Percentiles rank a stretch among this genome's conserved stretches.
Evolutionary conservation across 78 protist species (phyloP).

Genomic region (Dictyostelium intermedium): DNA sequence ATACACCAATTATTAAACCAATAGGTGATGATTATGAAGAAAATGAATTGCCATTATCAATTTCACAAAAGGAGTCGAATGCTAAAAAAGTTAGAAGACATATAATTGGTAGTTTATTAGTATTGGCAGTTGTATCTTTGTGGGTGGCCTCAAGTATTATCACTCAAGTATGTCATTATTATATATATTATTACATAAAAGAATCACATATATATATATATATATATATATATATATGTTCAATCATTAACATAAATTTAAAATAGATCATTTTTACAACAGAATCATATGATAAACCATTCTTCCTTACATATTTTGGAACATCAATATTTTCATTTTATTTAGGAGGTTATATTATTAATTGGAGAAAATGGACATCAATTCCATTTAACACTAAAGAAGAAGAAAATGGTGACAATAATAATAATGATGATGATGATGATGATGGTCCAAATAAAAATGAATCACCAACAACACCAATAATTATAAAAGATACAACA

Average conservation of each 20-base stretch:
- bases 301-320: conserved; percentile 47
- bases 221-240: neutral
- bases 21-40: neutral
- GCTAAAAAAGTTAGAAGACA: conserved; percentile 3
- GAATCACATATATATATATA: neutral
- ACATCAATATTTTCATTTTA: conserved; percentile 75
- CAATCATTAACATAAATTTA: neutral
- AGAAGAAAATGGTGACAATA: neutral
- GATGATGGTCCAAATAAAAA: neutral
- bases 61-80: neutral
- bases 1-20: neutral
- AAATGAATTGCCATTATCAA: neutral
- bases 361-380: conserved; percentile 65
- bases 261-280: conserved; percentile 49
- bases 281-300: conserved; percentile 49
- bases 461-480: neutral
- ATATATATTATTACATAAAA: neutral
- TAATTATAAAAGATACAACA: neutral
- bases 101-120: conserved; percentile 43
- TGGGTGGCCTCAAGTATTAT: conserved; percentile 54
- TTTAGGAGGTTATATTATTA: conserved; percentile 29
- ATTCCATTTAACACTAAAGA: conserved; percentile 24
- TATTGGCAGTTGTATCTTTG: conserved; percentile 46
- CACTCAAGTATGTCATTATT: neutral
- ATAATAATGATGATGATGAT: neutral